phyloP scores from a whole-genome alignment of 2,329 filamentous ascomycete genomes.

The Fusarium sarcochroum region DNA sequence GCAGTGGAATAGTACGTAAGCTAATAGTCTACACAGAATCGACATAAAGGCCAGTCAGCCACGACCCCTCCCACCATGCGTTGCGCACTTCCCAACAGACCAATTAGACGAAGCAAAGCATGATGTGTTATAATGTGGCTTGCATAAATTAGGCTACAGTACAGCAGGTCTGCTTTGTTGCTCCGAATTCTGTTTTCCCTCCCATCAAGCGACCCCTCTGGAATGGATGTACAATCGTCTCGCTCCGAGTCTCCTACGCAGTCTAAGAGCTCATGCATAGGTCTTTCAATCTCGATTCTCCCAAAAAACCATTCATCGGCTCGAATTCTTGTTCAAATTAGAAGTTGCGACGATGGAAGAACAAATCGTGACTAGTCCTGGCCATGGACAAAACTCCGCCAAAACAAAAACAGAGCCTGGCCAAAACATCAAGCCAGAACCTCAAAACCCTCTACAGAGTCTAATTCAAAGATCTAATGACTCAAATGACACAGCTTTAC shows the following conservation, averaged over 20 bases:
- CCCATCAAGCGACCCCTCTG: too few species aligned
- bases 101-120: background rate
- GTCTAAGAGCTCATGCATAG: too few species aligned
- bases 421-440: background rate
- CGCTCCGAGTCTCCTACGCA: too few species aligned
- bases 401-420: background rate
- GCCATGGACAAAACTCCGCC: background rate
- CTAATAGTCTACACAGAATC: too few species aligned
- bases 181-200: too few species aligned
- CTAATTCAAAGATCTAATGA: background rate
- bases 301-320: background rate
- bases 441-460: background rate
- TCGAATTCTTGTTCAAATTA: background rate
- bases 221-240: too few species aligned
- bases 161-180: background rate
- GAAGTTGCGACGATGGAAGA: background rate
- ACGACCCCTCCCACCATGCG: too few species aligned
- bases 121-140: background rate
- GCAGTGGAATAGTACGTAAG: too few species aligned
- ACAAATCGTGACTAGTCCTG: background rate
- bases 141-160: background rate
- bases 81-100: background rate
- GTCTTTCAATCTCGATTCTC: too few species aligned
- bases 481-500: background rate
- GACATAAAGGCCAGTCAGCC: too few species aligned